Conservation (phyloP, 192 early-diverging fungal species). For the Entomortierella parvispora region DNA sequence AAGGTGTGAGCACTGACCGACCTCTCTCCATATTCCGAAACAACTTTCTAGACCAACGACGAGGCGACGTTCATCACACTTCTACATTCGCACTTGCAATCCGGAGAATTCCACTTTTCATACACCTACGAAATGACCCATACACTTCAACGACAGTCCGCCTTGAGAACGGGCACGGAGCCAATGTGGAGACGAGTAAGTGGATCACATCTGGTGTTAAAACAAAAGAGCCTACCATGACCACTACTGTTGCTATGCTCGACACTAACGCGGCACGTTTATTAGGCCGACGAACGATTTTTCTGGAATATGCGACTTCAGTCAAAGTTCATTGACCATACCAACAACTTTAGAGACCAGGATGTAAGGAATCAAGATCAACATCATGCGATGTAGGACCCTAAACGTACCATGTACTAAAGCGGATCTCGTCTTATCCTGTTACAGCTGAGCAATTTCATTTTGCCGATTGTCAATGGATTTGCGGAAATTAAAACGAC, state of each 20-base stretch:
- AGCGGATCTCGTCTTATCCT: too few relatives aligned
- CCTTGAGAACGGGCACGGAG: slow-evolving; percentile 37
- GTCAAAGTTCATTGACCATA: slow-evolving; percentile 73
- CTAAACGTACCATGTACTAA: too few relatives aligned
- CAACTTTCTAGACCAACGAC: slow-evolving; percentile 52
- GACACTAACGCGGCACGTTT: not conserved
- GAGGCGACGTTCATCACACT: slow-evolving; percentile 60
- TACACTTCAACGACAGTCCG: slow-evolving; percentile 78
- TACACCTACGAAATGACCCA: slow-evolving; percentile 90
- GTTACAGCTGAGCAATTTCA: slow-evolving; percentile 77
- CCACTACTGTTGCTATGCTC: not conserved
- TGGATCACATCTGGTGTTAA: not conserved
- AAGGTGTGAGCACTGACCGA: too few relatives aligned
- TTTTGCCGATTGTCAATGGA: slow-evolving; percentile 92
- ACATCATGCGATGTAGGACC: not conserved
- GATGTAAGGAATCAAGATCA: slow-evolving; percentile 38
- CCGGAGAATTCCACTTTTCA: slow-evolving; percentile 79
- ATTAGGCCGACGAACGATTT: slow-evolving; percentile 93
- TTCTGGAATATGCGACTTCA: slow-evolving; percentile 90
- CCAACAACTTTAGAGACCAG: slow-evolving; percentile 47
- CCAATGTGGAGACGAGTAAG: slow-evolving; percentile 68
- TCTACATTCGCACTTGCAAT: slow-evolving; percentile 58
- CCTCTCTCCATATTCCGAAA: not conserved
- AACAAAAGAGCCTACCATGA: not conserved
- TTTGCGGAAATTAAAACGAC: slow-evolving; percentile 71